Evolutionary conservation across 257 asterid species (phyloP).

Genomic region (Scutellaria minor): DNA sequence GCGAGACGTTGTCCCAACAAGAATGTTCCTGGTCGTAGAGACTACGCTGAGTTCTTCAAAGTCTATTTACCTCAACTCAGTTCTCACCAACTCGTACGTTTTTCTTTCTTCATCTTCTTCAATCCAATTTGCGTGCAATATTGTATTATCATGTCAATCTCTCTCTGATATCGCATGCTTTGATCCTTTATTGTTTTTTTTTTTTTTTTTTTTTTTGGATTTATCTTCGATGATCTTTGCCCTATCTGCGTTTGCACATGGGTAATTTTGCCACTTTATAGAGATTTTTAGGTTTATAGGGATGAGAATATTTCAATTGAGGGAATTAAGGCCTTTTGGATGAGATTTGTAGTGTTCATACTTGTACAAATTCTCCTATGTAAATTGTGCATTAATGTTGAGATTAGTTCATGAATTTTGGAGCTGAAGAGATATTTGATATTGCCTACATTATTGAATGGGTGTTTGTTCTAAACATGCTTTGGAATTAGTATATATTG

Average conservation of each 20-base stretch:
- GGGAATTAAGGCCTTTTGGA: neutral
- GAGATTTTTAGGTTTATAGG: too few relatives aligned
- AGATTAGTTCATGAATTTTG: neutral
- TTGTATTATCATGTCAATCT: neutral
- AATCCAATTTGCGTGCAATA: neutral
- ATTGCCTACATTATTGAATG: neutral
- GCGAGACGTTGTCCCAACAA: neutral
- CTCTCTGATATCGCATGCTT: too few relatives aligned
- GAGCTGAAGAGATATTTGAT: neutral
- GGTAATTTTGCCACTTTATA: too few relatives aligned
- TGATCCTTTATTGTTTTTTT: neutral
- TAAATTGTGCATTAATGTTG: neutral
- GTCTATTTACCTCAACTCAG: constrained; percentile 29
- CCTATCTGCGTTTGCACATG: too few relatives aligned
- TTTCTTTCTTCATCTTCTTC: neutral
- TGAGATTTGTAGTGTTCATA: neutral
- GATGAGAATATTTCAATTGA: too few relatives aligned
- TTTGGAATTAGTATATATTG: neutral
- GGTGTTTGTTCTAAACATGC: too few relatives aligned
- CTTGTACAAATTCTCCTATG: too few relatives aligned
- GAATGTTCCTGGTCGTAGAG: neutral
- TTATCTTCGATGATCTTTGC: too few relatives aligned
- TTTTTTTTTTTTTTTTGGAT: too few relatives aligned
- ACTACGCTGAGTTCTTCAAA: constrained; percentile 47
- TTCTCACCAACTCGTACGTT: constrained; percentile 39